Evolutionary conservation across 108 stramenopile species (phyloP).

Genomic region (Skeletonema potamos): DNA sequence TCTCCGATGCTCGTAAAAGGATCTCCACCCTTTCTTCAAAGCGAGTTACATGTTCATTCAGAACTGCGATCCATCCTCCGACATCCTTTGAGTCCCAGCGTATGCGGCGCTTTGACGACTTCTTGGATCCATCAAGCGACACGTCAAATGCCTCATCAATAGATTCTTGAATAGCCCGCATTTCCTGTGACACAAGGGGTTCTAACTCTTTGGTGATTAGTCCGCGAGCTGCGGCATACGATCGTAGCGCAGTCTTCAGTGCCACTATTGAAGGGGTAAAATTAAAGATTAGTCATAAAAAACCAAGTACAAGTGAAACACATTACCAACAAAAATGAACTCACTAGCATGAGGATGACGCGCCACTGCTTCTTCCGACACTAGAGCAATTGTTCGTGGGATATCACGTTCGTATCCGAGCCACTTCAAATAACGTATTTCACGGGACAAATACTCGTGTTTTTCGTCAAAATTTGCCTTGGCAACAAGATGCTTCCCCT

Average conservation of each 20-base stretch:
- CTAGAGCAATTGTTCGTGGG: slow-evolving; percentile 64
- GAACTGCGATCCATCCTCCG: slow-evolving; percentile 77
- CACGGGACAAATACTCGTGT: slow-evolving; percentile 88
- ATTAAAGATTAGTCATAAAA: slow-evolving; percentile 36
- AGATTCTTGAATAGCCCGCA: slow-evolving; percentile 70
- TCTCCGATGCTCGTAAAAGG: slow-evolving; percentile 67
- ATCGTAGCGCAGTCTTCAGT: slow-evolving; percentile 86
- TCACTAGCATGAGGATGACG: slow-evolving; percentile 74
- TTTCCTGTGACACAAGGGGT: slow-evolving; percentile 76
- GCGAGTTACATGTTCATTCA: slow-evolving; percentile 85
- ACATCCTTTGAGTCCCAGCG: slow-evolving; percentile 84
- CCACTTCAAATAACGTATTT: slow-evolving; percentile 95
- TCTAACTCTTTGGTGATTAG: slow-evolving; percentile 75
- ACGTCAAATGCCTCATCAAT: slow-evolving; percentile 85
- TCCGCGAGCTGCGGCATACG: slow-evolving; percentile 74
- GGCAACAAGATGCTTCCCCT: slow-evolving; percentile 55
- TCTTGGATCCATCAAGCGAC: slow-evolving; percentile 57
- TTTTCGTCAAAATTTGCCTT: slow-evolving; percentile 95
- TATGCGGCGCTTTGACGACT: slow-evolving; percentile 66
- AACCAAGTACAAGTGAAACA: slow-evolving; percentile 31
- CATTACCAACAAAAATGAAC: not conserved
- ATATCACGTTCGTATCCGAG: slow-evolving; percentile 87
- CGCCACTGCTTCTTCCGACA: slow-evolving; percentile 69
- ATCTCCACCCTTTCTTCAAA: slow-evolving; percentile 86
- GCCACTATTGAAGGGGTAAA: slow-evolving; percentile 66